A percentile compares a stretch with the other conserved stretches of the same genome.
Evolutionary conservation across 805 yeast species (phyloP).

Genomic region (Nakazawaea wickerhamii): DNA sequence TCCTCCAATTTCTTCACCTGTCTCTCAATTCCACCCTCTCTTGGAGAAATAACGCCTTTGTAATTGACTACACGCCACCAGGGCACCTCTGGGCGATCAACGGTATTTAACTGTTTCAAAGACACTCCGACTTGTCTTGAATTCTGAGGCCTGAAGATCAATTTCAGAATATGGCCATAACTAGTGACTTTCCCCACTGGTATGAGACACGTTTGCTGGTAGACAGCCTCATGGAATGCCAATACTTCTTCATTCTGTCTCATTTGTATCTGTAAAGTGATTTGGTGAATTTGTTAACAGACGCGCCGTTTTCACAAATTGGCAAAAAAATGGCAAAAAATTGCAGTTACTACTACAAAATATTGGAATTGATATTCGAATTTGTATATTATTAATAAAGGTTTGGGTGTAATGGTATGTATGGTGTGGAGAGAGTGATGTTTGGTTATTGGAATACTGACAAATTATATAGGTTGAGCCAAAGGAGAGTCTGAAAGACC

Average conservation of each 20-base stretch:
- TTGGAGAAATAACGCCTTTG: conserved; percentile 55
- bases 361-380: too few relatives aligned
- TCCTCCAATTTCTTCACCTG: conserved; percentile 40
- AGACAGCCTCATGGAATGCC: conserved; percentile 59
- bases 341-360: too few relatives aligned
- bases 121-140: conserved; percentile 74
- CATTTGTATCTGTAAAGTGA: too few relatives aligned
- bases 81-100: conserved; percentile 42
- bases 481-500: conserved; percentile 29
- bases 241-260: conserved; percentile 36
- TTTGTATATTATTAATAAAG: too few relatives aligned
- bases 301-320: background rate
- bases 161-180: conserved; percentile 70
- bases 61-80: conserved; percentile 79
- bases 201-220: conserved; percentile 42
- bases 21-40: conserved; percentile 37
- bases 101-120: conserved; percentile 42
- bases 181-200: conserved; percentile 64
- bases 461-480: background rate
- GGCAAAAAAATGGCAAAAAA: background rate
- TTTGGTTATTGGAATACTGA: conserved; percentile 1
- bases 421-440: too few relatives aligned
- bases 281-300: too few relatives aligned
- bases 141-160: conserved; percentile 56
- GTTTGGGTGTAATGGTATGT: background rate